Evolutionary conservation across 495 filamentous ascomycete species (phyloP).

Genomic region (Penicillium goetzii): DNA sequence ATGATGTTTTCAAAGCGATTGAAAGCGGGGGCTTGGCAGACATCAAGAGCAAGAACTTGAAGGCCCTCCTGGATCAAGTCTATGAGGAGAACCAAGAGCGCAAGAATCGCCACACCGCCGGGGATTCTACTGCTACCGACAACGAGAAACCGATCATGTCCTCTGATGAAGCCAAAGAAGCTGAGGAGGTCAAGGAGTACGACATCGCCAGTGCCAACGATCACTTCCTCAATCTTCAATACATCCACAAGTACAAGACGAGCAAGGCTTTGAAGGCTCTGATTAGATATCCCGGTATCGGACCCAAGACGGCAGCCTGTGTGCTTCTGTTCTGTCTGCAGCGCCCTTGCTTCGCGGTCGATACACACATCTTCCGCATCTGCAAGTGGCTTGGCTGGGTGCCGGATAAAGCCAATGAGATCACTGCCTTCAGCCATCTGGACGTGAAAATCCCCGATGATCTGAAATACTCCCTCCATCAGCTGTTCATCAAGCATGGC

Average conservation of each 20-base stretch:
- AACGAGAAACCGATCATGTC: conserved; percentile 2
- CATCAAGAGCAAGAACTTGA: conserved; percentile 77
- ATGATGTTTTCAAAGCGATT: conserved; percentile 74
- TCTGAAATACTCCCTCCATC: conserved; percentile 87
- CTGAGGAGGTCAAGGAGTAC: conserved; percentile 48
- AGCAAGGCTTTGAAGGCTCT: conserved; percentile 75
- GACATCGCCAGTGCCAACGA: conserved; percentile 59
- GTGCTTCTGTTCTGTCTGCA: conserved; percentile 80
- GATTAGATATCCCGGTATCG: conserved; percentile 79
- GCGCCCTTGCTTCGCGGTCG: conserved; percentile 79
- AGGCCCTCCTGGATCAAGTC: conserved; percentile 79
- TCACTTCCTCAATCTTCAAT: conserved; percentile 71
- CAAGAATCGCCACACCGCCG: conserved; percentile 36
- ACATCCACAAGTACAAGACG: conserved; percentile 68
- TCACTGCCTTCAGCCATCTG: conserved; percentile 77
- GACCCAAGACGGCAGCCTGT: conserved; percentile 89
- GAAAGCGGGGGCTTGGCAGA: conserved; percentile 68
- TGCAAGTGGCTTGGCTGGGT: conserved; percentile 88
- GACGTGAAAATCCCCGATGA: conserved; percentile 82
- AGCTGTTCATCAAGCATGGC: conserved; percentile 86
- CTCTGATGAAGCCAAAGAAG: conserved; percentile 16
- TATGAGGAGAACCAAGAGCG: conserved; percentile 66
- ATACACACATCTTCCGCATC: conserved; percentile 83
- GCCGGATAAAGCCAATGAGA: conserved; percentile 58
- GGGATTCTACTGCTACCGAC: neutral